Conservation (phyloP, 805 yeast species). For the Cyberlindnera maclurae region DNA sequence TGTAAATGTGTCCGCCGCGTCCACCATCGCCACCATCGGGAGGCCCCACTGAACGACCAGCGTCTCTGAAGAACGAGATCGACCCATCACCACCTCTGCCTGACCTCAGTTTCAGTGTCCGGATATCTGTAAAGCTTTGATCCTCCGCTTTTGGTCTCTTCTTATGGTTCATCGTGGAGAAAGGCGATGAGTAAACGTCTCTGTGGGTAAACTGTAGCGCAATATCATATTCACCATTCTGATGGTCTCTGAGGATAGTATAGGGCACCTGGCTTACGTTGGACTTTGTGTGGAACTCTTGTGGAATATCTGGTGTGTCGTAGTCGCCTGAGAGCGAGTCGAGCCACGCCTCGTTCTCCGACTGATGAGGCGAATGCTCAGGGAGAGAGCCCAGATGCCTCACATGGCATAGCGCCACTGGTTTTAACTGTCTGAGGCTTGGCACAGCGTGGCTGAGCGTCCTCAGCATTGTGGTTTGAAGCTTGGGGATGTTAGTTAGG, state of each 20-base stretch:
- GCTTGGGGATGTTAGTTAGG: too few relatives aligned
- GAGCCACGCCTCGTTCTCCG: conserved; percentile 38
- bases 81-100: conserved; percentile 90
- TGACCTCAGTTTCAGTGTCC: conserved; percentile 56
- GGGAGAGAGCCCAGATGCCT: conserved; percentile 12
- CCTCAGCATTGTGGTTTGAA: not conserved
- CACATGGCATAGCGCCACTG: too few relatives aligned
- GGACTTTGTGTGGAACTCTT: not conserved
- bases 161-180: conserved; percentile 27
- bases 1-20: conserved; percentile 78
- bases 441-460: not conserved
- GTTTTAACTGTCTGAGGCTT: too few relatives aligned
- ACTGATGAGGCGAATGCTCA: conserved; percentile 34
- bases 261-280: conserved; percentile 3
- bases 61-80: conserved; percentile 80
- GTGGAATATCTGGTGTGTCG: not conserved
- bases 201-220: conserved; percentile 10
- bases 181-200: conserved; percentile 28
- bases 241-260: conserved; percentile 3
- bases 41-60: conserved; percentile 81
- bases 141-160: conserved; percentile 38
- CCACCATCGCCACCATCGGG: conserved; percentile 99
- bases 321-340: conserved; percentile 12
- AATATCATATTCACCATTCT: conserved; percentile 6
- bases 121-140: conserved; percentile 53